Evolutionary conservation across 176 grass and related monocot genomes (phyloP).

Genomic region (Urochloa ruziziensis): DNA sequence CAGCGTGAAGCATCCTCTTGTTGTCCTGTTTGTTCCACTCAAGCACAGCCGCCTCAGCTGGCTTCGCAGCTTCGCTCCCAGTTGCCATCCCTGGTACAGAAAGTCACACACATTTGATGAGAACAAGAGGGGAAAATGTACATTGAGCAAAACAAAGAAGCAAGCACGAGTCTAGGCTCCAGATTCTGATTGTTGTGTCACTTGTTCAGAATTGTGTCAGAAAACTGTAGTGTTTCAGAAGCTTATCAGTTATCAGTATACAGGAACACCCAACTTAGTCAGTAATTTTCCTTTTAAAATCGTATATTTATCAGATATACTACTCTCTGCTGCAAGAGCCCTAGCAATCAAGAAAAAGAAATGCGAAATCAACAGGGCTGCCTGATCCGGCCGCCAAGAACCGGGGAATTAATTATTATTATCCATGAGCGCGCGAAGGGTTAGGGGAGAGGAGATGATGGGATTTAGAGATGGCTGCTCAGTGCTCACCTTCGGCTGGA

Average conservation of each 20-base stretch:
- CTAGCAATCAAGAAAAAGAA: not conserved
- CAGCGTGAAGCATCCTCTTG: conserved; percentile 75
- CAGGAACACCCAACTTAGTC: not conserved
- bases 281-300: not conserved
- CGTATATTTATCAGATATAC: not conserved
- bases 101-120: not conserved
- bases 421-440: not conserved
- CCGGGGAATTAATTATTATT: too few relatives aligned
- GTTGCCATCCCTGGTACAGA: conserved; percentile 51
- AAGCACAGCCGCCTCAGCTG: conserved; percentile 54
- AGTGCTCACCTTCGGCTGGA: conserved; percentile 11
- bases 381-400: conserved; percentile 16
- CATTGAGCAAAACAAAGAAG: not conserved
- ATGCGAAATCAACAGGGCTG: not conserved
- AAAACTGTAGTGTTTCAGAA: not conserved
- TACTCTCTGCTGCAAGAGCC: not conserved
- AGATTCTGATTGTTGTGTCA: not conserved
- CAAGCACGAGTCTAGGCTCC: not conserved
- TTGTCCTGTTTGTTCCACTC: conserved; percentile 91
- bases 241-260: not conserved
- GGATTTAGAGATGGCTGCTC: not conserved
- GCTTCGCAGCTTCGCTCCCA: conserved; percentile 36
- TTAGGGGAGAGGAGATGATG: not conserved
- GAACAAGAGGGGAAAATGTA: not conserved
- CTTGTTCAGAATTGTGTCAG: not conserved